phyloP scores from a whole-genome alignment of 805 yeast species.

The Wickerhamomyces queroliae region DNA sequence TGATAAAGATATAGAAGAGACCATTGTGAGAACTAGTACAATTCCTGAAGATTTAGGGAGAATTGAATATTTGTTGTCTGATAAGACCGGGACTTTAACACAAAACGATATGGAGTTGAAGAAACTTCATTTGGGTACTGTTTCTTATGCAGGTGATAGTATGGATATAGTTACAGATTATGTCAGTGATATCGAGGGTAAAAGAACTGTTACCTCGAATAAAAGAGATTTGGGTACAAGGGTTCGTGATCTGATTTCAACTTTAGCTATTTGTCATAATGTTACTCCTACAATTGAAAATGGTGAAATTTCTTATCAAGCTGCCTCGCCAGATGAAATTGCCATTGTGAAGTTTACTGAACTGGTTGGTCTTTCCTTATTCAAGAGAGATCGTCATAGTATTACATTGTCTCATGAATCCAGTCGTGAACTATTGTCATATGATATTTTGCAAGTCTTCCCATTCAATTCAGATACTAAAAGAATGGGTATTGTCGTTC shows the following conservation, averaged over 20 bases:
- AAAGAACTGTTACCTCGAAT: slow-evolving; percentile 20
- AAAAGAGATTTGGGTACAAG: slow-evolving; percentile 69
- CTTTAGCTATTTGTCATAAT: slow-evolving; percentile 92
- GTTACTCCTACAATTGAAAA: slow-evolving; percentile 91
- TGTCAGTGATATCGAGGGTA: slow-evolving; percentile 30
- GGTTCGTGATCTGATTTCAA: slow-evolving; percentile 74
- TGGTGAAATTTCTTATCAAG: slow-evolving; percentile 78
- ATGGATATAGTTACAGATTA: slow-evolving; percentile 82
- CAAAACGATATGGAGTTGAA: slow-evolving; percentile 98
- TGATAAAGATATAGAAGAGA: slow-evolving; percentile 72
- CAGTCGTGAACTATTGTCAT: slow-evolving; percentile 45
- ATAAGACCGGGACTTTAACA: slow-evolving; percentile 95
- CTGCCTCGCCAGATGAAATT: slow-evolving; percentile 97
- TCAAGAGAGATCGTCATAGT: slow-evolving; percentile 75
- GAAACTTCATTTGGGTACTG: slow-evolving; percentile 87
- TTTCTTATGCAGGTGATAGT: slow-evolving; percentile 87
- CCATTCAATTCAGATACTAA: slow-evolving; percentile 96
- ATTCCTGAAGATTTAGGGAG: slow-evolving; percentile 98
- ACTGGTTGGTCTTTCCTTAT: slow-evolving; percentile 72
- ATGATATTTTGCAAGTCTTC: slow-evolving; percentile 73
- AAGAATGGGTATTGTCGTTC: slow-evolving; percentile 88
- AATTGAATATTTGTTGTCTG: slow-evolving; percentile 85
- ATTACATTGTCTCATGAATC: slow-evolving; percentile 62
- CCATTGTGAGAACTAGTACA: slow-evolving; percentile 94
- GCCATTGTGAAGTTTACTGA: slow-evolving; percentile 95